A percentile compares a stretch with the other conserved stretches of the same genome.
phyloP scores from a whole-genome alignment of 441 rosid genomes.

The Monsonia emarginata region DNA sequence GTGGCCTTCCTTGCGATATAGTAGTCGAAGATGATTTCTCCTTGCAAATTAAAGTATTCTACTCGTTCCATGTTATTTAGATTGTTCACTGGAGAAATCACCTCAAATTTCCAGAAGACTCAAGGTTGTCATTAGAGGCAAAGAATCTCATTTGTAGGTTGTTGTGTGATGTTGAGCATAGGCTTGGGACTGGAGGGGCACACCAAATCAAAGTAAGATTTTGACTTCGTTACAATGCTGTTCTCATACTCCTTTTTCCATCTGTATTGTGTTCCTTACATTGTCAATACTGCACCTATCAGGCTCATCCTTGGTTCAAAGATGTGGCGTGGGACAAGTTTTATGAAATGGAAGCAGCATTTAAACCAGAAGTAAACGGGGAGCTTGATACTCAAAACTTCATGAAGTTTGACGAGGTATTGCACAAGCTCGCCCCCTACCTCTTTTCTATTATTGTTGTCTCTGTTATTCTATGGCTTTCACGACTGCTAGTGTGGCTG shows the following conservation, averaged over 20 bases:
- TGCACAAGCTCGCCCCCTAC: slow-evolving; percentile 15
- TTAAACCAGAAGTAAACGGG: slow-evolving; percentile 82
- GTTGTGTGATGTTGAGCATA: slow-evolving; percentile 81
- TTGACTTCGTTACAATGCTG: slow-evolving; percentile 8
- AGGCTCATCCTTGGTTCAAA: slow-evolving; percentile 96
- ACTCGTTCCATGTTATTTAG: slow-evolving; percentile 30
- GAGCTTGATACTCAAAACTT: slow-evolving; percentile 94
- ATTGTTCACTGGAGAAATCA: slow-evolving; percentile 92
- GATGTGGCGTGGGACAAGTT: slow-evolving; percentile 76
- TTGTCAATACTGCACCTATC: slow-evolving; percentile 23
- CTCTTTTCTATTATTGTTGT: background rate
- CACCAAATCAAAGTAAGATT: slow-evolving; percentile 71
- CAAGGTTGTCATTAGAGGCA: slow-evolving; percentile 57
- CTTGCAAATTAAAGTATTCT: too few species aligned
- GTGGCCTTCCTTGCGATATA: background rate
- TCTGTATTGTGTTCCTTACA: slow-evolving; percentile 13
- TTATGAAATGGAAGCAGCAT: slow-evolving; percentile 89
- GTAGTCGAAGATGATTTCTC: too few species aligned
- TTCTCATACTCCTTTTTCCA: slow-evolving; percentile 16
- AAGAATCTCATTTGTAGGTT: slow-evolving; percentile 82
- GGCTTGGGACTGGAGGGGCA: slow-evolving; percentile 81
- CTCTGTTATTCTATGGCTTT: background rate
- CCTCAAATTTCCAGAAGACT: slow-evolving; percentile 76
- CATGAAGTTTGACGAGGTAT: slow-evolving; percentile 96
- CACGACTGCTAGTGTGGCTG: background rate